Evolutionary conservation across 768 basidiomycete species (phyloP), one percentile per base, ranked within the genome.

Genomic region (Mycena polygramma): DNA sequence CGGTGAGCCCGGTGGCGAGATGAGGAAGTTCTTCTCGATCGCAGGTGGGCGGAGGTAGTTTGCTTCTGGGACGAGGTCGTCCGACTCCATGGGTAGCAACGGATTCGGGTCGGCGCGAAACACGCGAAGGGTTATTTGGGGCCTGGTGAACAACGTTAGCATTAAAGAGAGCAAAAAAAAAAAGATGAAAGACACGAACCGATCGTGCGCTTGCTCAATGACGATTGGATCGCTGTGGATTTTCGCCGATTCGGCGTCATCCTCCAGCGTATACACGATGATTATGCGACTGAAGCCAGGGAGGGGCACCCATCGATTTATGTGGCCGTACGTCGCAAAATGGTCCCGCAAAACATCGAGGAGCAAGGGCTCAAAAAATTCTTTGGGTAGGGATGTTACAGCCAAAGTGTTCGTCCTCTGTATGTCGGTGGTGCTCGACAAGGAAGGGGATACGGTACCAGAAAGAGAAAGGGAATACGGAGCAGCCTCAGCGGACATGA

Each of bases 1-100:
- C 0, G 98, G 98, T 0, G 96, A 98, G 8, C 98, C 98, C 4
- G 98, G 98, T 0, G 98, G 98, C 0, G 98, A 99, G 71, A 99
- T 97, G 57, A 99, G 87, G 82, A 98, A 99, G 82, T 99, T 99
- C 82, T 95, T 95, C 75, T 96, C 93, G 45, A 91, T 73, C 0
- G 87, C 81, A 0, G 97, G 97, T 0, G 96, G 95, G 46, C 86
- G 88, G 43, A 97, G 88, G 75, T 91, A 90, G 74, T 86, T 83
- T 19, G 77, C 80, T 46, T 80, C 82, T 30, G 84, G 83, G 22
- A 85, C 71, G 73, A 76, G 11, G 74, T 77, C 69, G 20, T 41
- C 60, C 0, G 70, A 52, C 41, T 62, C 58, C 66, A 55, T 73
- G 52, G 75, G 75, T 19, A 86, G 82, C 58, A 94, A 79, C 4